A percentile compares a stretch with the other conserved stretches of the same genome.
phyloP scores from a whole-genome alignment of 768 basidiomycete genomes.

The Leccinum longicurvipes region DNA sequence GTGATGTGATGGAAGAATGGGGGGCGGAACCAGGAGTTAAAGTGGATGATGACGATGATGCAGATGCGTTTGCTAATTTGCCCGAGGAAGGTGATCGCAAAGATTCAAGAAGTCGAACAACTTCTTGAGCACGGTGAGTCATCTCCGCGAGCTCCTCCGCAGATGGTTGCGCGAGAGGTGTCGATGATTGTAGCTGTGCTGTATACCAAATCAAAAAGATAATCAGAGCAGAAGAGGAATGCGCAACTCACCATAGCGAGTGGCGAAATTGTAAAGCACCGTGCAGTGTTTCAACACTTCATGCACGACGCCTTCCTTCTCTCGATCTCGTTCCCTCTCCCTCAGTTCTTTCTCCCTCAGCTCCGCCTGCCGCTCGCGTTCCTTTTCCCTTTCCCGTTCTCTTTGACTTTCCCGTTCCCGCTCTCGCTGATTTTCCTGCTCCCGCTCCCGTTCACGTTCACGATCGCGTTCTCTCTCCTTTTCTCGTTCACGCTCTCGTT shows the following conservation, averaged over 20 bases:
- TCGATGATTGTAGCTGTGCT: conserved; percentile 40
- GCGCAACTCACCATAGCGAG: conserved; percentile 54
- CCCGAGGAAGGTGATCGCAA: conserved; percentile 21
- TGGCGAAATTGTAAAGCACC: conserved; percentile 60
- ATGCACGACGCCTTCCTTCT: conserved; percentile 22
- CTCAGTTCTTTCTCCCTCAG: conserved; percentile 20
- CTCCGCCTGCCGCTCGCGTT: conserved; percentile 23
- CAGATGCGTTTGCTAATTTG: conserved; percentile 17
- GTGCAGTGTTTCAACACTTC: conserved; percentile 48
- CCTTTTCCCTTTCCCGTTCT: conserved; percentile 18
- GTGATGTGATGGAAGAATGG: conserved; percentile 17
- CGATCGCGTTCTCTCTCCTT: conserved; percentile 20
- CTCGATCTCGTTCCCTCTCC: conserved; percentile 23
- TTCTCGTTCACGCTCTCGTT: conserved; percentile 6
- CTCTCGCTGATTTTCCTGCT: conserved; percentile 19
- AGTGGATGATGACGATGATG: conserved; percentile 13
- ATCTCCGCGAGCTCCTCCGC: conserved; percentile 64
- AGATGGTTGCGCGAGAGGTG: conserved; percentile 50
- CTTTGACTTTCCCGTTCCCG: conserved; percentile 22
- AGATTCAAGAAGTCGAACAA: conserved; percentile 63
- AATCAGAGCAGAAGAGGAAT: neutral
- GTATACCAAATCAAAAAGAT: neutral
- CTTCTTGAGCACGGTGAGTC: conserved; percentile 60
- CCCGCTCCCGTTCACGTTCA: conserved; percentile 18
- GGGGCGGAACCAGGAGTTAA: conserved; percentile 6